Percentiles rank a stretch among this genome's conserved stretches.
Conservation (phyloP, 441 rosid species). For the Adansonia rubrostipa region DNA sequence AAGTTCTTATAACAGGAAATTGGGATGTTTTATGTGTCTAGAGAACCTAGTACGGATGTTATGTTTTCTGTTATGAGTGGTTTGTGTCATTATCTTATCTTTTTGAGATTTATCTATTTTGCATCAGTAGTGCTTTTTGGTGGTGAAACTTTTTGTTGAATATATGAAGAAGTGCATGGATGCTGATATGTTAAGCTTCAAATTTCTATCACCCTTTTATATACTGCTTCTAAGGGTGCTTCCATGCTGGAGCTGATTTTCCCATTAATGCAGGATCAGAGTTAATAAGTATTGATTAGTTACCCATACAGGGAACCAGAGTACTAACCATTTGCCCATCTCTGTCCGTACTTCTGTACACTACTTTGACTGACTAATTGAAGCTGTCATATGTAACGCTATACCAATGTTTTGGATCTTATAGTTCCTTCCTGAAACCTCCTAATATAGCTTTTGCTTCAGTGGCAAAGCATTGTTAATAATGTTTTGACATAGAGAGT, state of each 20-base stretch:
- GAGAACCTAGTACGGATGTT: neutral
- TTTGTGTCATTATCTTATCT: neutral
- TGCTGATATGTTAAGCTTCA: slow-evolving; percentile 9
- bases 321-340: neutral
- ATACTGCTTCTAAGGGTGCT: neutral
- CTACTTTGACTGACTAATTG: slow-evolving; percentile 9
- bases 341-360: neutral
- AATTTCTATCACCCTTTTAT: neutral
- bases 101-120: neutral
- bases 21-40: neutral
- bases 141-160: neutral
- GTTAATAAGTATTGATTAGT: neutral
- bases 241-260: slow-evolving; percentile 2
- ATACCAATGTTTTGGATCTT: neutral
- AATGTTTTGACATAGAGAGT: neutral
- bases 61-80: neutral
- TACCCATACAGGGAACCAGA: neutral
- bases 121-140: neutral
- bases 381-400: neutral
- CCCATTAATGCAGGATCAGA: slow-evolving; percentile 7
- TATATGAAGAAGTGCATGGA: neutral
- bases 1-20: neutral
- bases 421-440: slow-evolving; percentile 6
- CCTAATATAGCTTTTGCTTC: neutral
- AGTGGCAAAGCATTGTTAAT: neutral